A percentile compares a stretch with the other conserved stretches of the same genome.
Conservation (phyloP, 2,329 filamentous ascomycete species). For the Aschersonia sp. region DNA sequence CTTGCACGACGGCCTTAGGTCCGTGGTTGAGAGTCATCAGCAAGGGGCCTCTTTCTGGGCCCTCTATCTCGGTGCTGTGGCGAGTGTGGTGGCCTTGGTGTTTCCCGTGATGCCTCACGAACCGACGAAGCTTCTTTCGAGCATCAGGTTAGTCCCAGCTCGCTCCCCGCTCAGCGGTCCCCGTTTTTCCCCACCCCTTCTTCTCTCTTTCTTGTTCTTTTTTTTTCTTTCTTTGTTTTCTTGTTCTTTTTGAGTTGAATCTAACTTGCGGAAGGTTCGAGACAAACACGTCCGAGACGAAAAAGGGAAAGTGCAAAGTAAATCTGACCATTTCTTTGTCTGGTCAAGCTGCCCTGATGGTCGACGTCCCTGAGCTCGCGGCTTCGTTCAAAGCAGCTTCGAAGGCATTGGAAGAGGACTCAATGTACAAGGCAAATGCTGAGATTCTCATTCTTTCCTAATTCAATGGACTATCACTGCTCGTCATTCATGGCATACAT, state of each 20-base stretch:
- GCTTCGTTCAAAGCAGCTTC: constrained; percentile 18
- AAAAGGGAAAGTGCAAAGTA: constrained; percentile 20
- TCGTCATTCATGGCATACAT: not conserved
- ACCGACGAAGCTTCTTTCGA: constrained; percentile 16
- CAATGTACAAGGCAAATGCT: constrained; percentile 18
- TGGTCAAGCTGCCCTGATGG: constrained; percentile 12
- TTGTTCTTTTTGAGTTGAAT: not conserved
- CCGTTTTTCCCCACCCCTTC: too few species aligned
- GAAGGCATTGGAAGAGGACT: constrained; percentile 16
- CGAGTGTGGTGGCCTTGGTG: constrained; percentile 25
- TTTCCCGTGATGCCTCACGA: constrained; percentile 25
- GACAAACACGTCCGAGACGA: not conserved
- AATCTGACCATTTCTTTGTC: constrained; percentile 20
- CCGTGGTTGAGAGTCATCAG: constrained; percentile 22
- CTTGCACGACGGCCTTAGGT: constrained; percentile 26
- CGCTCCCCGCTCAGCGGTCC: not conserved
- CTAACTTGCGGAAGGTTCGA: constrained; percentile 2
- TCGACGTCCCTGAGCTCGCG: constrained; percentile 18
- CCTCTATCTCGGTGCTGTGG: constrained; percentile 34
- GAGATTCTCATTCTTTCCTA: constrained; percentile 12
- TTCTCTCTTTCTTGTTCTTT: too few species aligned
- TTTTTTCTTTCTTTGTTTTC: not conserved
- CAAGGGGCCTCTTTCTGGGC: constrained; percentile 34
- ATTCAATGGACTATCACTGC: constrained; percentile 3
- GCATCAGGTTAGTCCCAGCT: constrained; percentile 21